Evolutionary conservation across 179 eudicot species (phyloP).

Genomic region (Dionaea muscipula): DNA sequence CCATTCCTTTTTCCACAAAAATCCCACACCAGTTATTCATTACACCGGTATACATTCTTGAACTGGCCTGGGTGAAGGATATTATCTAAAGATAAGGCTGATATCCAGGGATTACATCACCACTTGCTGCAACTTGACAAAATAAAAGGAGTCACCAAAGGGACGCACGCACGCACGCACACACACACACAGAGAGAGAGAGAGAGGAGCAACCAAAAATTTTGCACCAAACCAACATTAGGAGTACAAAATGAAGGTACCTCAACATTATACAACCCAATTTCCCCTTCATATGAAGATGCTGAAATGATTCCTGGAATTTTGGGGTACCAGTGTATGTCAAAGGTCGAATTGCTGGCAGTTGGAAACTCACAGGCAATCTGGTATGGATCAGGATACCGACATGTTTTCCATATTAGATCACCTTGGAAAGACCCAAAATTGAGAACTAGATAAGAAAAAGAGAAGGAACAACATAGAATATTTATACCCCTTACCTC

Average conservation of each 20-base stretch:
- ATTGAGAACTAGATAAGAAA: neutral
- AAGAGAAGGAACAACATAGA: neutral
- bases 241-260: conserved; percentile 18
- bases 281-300: conserved; percentile 94
- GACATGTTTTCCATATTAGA: neutral
- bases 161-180: too few relatives aligned
- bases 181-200: too few relatives aligned
- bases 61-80: too few relatives aligned
- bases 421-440: neutral
- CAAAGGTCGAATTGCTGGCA: conserved; percentile 89
- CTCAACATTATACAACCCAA: conserved; percentile 85
- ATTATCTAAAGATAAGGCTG: too few relatives aligned
- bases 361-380: conserved; percentile 85
- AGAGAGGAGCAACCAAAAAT: neutral
- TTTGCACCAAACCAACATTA: neutral
- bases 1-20: too few relatives aligned
- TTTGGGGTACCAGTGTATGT: conserved; percentile 90
- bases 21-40: too few relatives aligned
- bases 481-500: conserved; percentile 30
- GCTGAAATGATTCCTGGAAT: conserved; percentile 95
- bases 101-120: too few relatives aligned
- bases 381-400: conserved; percentile 21
- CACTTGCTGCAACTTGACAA: too few relatives aligned
- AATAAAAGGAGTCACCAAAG: neutral
- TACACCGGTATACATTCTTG: too few relatives aligned